Conservation (phyloP, 1,284 basidiomycete species). For the Papiliotrema flavescens region DNA sequence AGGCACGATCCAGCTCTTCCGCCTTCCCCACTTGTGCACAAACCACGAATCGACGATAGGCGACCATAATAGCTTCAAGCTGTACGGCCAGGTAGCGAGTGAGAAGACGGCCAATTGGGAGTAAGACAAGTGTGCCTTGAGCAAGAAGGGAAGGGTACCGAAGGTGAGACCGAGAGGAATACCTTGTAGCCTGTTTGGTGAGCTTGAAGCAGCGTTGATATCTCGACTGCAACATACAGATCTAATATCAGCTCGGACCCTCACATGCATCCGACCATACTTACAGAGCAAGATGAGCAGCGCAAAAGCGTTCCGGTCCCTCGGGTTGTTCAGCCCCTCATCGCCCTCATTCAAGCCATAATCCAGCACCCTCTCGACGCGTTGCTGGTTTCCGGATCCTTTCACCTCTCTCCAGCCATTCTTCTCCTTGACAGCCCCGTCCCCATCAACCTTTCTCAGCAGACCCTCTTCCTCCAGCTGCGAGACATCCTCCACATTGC, state of each 20-base stretch:
- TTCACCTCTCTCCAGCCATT: conserved; percentile 12
- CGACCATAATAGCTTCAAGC: conserved; percentile 94
- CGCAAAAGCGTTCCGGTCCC: conserved; percentile 78
- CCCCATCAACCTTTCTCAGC: conserved; percentile 14
- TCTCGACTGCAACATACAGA: conserved; percentile 18
- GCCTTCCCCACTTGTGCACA: conserved; percentile 66
- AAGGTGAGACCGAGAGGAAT: conserved; percentile 73
- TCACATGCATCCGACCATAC: too few species aligned
- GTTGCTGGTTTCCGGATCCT: conserved; percentile 16
- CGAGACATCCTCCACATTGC: conserved; percentile 38
- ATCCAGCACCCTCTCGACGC: conserved; percentile 28
- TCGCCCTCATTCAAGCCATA: conserved; percentile 9
- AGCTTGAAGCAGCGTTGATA: not conserved
- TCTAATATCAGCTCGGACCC: conserved; percentile 12
- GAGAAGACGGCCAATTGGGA: conserved; percentile 94
- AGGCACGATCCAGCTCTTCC: conserved; percentile 98
- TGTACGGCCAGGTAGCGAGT: conserved; percentile 93
- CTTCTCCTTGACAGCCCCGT: conserved; percentile 4
- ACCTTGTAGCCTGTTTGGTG: conserved; percentile 63
- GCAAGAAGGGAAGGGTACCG: conserved; percentile 93
- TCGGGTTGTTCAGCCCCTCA: conserved; percentile 33
- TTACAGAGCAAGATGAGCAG: conserved; percentile 84
- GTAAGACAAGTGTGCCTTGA: conserved; percentile 91
- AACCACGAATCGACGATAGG: conserved; percentile 95
- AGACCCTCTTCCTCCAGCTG: conserved; percentile 44